These are phyloP conservation scores for Ceratonia siliqua DNA, from an alignment of 306 rosid genomes.

Conservation along the genomic window DNA sequence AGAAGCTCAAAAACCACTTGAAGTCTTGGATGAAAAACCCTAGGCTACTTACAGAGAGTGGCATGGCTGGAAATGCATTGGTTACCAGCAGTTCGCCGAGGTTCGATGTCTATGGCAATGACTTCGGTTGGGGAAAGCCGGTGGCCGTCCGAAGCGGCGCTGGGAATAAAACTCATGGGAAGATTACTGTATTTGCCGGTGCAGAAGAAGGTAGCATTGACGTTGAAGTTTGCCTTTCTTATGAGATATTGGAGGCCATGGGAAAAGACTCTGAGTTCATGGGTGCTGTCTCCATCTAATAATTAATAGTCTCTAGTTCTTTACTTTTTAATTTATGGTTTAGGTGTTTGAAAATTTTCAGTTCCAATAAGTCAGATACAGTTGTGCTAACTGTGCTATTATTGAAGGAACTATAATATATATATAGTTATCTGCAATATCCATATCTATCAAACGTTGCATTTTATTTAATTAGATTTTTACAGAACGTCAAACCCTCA, in stretches of 20 bases:
- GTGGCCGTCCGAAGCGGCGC: slow-evolving; percentile 40
- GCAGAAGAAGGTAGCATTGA: slow-evolving; percentile 41
- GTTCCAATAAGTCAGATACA: too few relatives aligned
- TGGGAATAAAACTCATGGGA: slow-evolving; percentile 39
- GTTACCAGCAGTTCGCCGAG: slow-evolving; percentile 37
- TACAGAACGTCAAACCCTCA: too few relatives aligned
- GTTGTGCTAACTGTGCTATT: too few relatives aligned
- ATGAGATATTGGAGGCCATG: slow-evolving; percentile 37
- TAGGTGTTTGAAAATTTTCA: too few relatives aligned
- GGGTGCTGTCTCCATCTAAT: background rate
- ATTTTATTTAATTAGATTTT: too few relatives aligned
- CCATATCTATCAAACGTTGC: too few relatives aligned
- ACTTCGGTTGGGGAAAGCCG: slow-evolving; percentile 53
- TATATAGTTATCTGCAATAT: too few relatives aligned
- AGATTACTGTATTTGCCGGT: slow-evolving; percentile 36
- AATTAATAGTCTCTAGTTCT: too few relatives aligned
- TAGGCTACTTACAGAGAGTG: background rate
- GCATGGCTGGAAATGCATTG: background rate
- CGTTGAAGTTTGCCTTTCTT: slow-evolving; percentile 37
- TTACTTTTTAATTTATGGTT: too few relatives aligned
- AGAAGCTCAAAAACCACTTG: background rate
- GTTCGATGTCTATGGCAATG: slow-evolving; percentile 46
- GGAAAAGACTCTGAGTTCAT: slow-evolving; percentile 31
- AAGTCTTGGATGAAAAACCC: slow-evolving; percentile 29
- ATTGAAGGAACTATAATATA: too few relatives aligned